Conservation (phyloP, 1,139 yeast species). For the Kodamaea fungicola region DNA sequence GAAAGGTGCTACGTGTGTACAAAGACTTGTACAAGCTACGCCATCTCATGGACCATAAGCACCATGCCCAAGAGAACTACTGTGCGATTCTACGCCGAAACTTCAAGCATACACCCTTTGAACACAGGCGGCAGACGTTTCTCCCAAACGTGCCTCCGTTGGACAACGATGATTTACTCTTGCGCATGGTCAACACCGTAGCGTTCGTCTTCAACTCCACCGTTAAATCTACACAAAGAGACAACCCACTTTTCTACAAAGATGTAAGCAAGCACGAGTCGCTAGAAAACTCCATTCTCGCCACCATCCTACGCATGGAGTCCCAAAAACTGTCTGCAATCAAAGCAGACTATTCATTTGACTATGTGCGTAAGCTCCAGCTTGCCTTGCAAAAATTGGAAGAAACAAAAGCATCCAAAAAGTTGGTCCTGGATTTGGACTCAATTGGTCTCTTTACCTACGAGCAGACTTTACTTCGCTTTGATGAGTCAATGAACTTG, state of each 20-base stretch:
- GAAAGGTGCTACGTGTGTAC: slow-evolving; percentile 21
- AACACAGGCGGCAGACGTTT: slow-evolving; percentile 13
- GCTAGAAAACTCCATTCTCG: slow-evolving; percentile 25
- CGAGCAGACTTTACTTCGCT: too few relatives aligned
- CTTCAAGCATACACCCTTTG: slow-evolving; percentile 22
- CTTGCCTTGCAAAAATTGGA: too few relatives aligned
- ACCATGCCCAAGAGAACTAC: slow-evolving; percentile 14
- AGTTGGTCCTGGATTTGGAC: too few relatives aligned
- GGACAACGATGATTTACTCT: slow-evolving; percentile 14
- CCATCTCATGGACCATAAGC: slow-evolving; percentile 19
- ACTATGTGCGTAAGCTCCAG: too few relatives aligned
- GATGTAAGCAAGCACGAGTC: slow-evolving; percentile 20
- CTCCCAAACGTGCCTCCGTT: slow-evolving; percentile 10
- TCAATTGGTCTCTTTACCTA: too few relatives aligned
- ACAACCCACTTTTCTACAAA: slow-evolving; percentile 17
- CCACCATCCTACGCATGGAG: slow-evolving; percentile 33
- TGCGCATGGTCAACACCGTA: slow-evolving; percentile 31
- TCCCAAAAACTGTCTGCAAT: slow-evolving; percentile 23
- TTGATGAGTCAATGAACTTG: too few relatives aligned
- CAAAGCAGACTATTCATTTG: slow-evolving; percentile 22
- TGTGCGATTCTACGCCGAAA: slow-evolving; percentile 22
- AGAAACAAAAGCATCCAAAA: too few relatives aligned
- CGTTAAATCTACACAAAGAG: slow-evolving; percentile 16
- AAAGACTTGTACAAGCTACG: slow-evolving; percentile 33
- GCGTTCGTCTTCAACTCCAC: slow-evolving; percentile 41